These are phyloP conservation scores for Xylariaceae sp. DNA, from an alignment of 2,329 filamentous ascomycete genomes.

Conservation along the genomic window DNA sequence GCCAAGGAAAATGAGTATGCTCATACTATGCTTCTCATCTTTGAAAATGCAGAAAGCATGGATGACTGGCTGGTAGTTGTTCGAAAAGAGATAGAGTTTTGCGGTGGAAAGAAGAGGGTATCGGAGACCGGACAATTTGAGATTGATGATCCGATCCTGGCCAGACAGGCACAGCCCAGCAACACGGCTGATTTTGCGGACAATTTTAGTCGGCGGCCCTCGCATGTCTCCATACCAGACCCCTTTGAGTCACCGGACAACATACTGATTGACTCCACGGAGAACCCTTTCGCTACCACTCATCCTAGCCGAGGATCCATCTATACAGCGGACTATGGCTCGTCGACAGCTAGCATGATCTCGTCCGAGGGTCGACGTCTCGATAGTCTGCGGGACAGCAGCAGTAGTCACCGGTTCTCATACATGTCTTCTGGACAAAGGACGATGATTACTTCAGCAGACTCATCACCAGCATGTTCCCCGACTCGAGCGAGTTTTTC, in stretches of 20 bases:
- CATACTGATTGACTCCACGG: constrained; percentile 21
- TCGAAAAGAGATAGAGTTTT: constrained; percentile 61
- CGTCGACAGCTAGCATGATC: constrained; percentile 50
- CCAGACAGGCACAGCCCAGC: constrained; percentile 37
- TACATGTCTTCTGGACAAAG: constrained; percentile 56
- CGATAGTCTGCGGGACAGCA: constrained; percentile 48
- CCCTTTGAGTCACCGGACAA: constrained; percentile 32
- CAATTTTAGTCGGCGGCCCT: constrained; percentile 42
- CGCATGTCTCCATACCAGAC: constrained; percentile 35
- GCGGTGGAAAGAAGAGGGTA: constrained; percentile 60
- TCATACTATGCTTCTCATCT: constrained; percentile 64
- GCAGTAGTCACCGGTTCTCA: constrained; percentile 50
- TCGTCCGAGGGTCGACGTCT: constrained; percentile 56
- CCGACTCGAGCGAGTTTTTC: constrained; percentile 49
- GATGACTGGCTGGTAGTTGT: constrained; percentile 66
- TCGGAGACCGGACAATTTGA: constrained; percentile 55
- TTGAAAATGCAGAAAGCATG: constrained; percentile 69
- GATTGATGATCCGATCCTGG: constrained; percentile 33
- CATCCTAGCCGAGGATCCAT: constrained; percentile 34
- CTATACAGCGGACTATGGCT: constrained; percentile 48
- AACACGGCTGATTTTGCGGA: constrained; percentile 44
- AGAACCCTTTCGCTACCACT: constrained; percentile 27
- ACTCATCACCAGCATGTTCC: constrained; percentile 53
- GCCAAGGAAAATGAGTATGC: constrained; percentile 55
- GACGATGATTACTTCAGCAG: constrained; percentile 54